Evolutionary conservation across 768 basidiomycete genomes (phyloP), one percentile per base, ranked within the genome.

Genomic region (Grammothele lineata): DNA sequence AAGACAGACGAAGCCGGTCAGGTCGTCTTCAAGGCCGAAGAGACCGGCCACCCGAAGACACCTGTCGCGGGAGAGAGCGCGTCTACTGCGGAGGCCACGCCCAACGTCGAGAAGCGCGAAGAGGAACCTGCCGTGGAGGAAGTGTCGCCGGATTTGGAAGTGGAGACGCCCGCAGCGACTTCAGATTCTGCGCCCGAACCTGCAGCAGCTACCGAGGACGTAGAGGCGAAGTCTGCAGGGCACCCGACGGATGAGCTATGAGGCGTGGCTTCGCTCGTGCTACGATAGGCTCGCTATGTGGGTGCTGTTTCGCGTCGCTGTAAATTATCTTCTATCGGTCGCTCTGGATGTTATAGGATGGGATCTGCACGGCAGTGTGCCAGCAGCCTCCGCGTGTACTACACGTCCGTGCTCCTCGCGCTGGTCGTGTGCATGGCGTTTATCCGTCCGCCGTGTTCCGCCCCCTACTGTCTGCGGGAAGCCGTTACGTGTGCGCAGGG

Each of bases 1-100:
- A 55, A 60, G 57, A 58, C 62, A 19, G 60, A 50, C 48, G 59
- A 60, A 18, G 55, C 47, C 12, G 57, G 53, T 17, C 59, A 59
- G 37, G 53, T 53, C 27, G 47, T 54, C 7, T 47, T 59, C 43
- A 57, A 59, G 30, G 34, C 47, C 3, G 39, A 50, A 15, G 47
- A 36, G 40, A 49, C 57, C 4, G 55, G 57, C 6, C 59, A 61
- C 37, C 48, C 55, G 2, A 54, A 53, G 48, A 61, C 59, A 3
- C 55, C 54, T 10, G 48, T 37, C 12, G 53, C 48, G 12, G 43
- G 46, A 10, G 55, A 59, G 34, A 37, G 48, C 15, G 39, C 53
- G 1, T 39, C 53, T 12, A 40, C 52, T 7, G 24, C 41, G 10
- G 36, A 18, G 11, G 23, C 47, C n/a, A 35, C 22, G 24, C 48